Evolutionary conservation across 768 basidiomycete genomes (phyloP).

Genomic region (Serpula lacrymans): DNA sequence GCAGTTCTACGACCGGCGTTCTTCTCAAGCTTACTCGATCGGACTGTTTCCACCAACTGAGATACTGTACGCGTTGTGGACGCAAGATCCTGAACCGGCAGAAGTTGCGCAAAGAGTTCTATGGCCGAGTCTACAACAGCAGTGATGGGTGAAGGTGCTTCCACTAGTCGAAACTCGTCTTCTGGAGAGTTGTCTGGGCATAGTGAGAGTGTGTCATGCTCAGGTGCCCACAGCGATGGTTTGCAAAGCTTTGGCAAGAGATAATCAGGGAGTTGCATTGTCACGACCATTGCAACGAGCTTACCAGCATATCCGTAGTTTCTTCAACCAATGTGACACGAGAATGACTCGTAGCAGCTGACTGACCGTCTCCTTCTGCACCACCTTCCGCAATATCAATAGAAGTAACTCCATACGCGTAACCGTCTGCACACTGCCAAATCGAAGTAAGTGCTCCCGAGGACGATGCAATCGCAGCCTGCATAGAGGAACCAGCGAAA

Average conservation of each 20-base stretch:
- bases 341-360: conserved; percentile 2
- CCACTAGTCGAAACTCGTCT: conserved; percentile 44
- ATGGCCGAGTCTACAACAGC: conserved; percentile 87
- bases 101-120: conserved; percentile 76
- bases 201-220: conserved; percentile 79
- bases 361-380: conserved; percentile 21
- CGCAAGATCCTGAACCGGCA: conserved; percentile 71
- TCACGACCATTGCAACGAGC: conserved; percentile 23
- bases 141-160: conserved; percentile 74
- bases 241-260: conserved; percentile 44
- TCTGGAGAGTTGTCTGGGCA: conserved; percentile 49
- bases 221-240: conserved; percentile 79
- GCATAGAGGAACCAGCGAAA: conserved; percentile 78
- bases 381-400: conserved; percentile 51
- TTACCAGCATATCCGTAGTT: conserved; percentile 73
- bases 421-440: conserved; percentile 87
- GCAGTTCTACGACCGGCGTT: conserved; percentile 87
- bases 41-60: conserved; percentile 60
- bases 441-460: conserved; percentile 80
- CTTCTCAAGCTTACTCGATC: conserved; percentile 78
- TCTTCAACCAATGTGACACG: conserved; percentile 67
- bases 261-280: conserved; percentile 3
- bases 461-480: conserved; percentile 87
- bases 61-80: conserved; percentile 52
- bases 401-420: conserved; percentile 87